Evolutionary conservation across 2,329 filamentous ascomycete species (phyloP), one percentile per base, ranked within the genome.

Genomic region (Ophiocordyceps robertsii): DNA sequence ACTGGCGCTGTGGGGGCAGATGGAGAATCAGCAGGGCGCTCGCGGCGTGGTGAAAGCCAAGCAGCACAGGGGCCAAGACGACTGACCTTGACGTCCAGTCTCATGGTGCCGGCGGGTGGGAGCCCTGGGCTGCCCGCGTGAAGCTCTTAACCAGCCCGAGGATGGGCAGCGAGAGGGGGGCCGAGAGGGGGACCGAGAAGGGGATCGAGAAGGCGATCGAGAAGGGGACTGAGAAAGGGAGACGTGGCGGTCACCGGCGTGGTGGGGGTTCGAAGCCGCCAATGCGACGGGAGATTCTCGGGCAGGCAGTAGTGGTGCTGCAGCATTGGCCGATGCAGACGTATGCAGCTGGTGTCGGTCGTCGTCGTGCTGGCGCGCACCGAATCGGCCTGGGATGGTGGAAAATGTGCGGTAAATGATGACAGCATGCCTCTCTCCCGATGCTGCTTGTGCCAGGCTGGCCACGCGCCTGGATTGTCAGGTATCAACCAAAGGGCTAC

Each of bases 1-100:
- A 60, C 61, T 68, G 65, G 53, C 65, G 63, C 65, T 67, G 51
- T 48, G 47, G 37, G 44, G 43, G 24, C 24, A 33, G n/a, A 33
- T 14, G 31, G n/a, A 16, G 13, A 4, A 11, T 33, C 31, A 33
- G 31, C 31, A 11, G 31, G 3, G 11, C 12, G 12, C 5, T 33
- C 31, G 19, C 19, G 19, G 19, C 19, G 19, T 19, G 19, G 19
- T 19, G 19, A 4, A 19, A 19, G 4, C 19, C 19, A 19, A 19
- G 19, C 19, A 19, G 19, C 19, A 19, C 3, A 19, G 19, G 19
- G 19, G 19, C 19, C 19, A 19, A 19, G 19, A 4, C 19, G 19
- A 55, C 61, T 54, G 37, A 64, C 62, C 61, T 65, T 65, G 48
- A 65, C 61, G 57, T 65, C 62, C 54, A 65, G 56, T 55, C 61